These are phyloP conservation scores for Fusarium nematophilum DNA, from an alignment of 2,329 filamentous ascomycete genomes.

Conservation along the genomic window DNA sequence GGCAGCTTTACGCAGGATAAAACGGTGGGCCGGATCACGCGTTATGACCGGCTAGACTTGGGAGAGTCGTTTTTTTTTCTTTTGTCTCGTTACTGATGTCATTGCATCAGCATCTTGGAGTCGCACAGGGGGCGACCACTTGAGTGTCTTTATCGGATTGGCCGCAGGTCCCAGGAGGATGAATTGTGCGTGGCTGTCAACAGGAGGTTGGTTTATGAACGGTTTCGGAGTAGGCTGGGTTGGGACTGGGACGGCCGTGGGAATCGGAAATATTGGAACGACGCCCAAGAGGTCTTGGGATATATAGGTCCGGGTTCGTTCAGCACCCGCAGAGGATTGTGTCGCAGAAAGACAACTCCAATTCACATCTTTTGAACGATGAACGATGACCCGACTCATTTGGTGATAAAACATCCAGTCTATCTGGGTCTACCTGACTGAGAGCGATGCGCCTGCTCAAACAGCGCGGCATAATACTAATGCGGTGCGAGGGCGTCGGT, in stretches of 20 bases:
- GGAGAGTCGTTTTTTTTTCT: conserved; percentile 20
- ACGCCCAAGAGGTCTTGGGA: conserved; percentile 11
- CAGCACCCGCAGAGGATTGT: conserved; percentile 12
- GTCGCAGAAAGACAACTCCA: conserved; percentile 37
- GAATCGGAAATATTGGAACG: conserved; percentile 24
- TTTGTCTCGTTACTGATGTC: conserved; percentile 23
- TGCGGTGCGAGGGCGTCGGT: too few species aligned
- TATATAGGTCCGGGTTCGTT: conserved; percentile 5
- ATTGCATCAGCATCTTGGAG: conserved; percentile 10
- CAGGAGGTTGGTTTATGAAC: conserved; percentile 22
- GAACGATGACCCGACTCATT: background rate
- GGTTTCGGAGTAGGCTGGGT: conserved; percentile 23
- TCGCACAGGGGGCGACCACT: conserved; percentile 25
- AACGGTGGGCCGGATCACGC: conserved; percentile 34
- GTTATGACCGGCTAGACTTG: conserved; percentile 30
- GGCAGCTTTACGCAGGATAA: conserved; percentile 28
- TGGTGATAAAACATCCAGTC: background rate
- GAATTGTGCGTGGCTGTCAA: conserved; percentile 22
- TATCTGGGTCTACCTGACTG: background rate
- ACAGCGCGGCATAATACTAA: too few species aligned
- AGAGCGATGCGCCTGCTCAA: too few species aligned
- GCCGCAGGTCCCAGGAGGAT: conserved; percentile 32
- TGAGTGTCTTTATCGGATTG: conserved; percentile 24
- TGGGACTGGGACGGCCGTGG: conserved; percentile 6
- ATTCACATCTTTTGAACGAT: conserved; percentile 37